phyloP scores from a whole-genome alignment of 1,139 yeast species.

The Hanseniaspora uvarum region DNA sequence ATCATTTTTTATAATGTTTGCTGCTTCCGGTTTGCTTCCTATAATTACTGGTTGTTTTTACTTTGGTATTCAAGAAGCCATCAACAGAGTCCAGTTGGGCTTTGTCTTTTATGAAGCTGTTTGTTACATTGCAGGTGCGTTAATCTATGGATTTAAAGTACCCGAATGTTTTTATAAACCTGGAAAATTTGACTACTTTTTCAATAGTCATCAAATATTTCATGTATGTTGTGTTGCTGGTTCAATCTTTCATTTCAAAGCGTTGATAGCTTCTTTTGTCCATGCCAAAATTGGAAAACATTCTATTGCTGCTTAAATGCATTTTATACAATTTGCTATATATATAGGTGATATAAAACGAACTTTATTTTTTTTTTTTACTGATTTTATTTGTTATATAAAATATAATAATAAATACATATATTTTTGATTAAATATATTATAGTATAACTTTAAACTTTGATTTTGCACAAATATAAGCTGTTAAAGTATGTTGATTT shows the following conservation, averaged over 20 bases:
- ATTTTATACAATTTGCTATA: not conserved
- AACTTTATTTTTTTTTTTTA: not conserved
- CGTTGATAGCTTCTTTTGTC: slow-evolving; percentile 49
- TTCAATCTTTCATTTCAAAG: slow-evolving; percentile 65
- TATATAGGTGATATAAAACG: not conserved
- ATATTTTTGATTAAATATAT: not conserved
- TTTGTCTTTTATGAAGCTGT: slow-evolving; percentile 61
- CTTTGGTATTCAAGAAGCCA: slow-evolving; percentile 41
- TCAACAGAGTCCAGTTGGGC: slow-evolving; percentile 42
- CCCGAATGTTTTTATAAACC: slow-evolving; percentile 66
- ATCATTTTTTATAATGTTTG: slow-evolving; percentile 66
- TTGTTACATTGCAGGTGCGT: slow-evolving; percentile 68
- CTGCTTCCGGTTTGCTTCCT: slow-evolving; percentile 72
- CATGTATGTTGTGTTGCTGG: slow-evolving; percentile 76
- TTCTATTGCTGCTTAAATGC: not conserved
- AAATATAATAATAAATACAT: not conserved
- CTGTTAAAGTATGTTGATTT: too few species aligned
- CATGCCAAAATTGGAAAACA: slow-evolving; percentile 36
- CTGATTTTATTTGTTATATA: not conserved
- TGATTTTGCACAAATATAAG: too few species aligned
- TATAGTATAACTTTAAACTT: too few species aligned
- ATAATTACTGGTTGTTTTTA: slow-evolving; percentile 42
- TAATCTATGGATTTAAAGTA: slow-evolving; percentile 62
- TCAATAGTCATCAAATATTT: slow-evolving; percentile 82
- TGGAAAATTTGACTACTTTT: slow-evolving; percentile 58